Base-by-base conservation (phyloP, 768 basidiomycete genomes). In the Mycena vulgaris region DNA sequence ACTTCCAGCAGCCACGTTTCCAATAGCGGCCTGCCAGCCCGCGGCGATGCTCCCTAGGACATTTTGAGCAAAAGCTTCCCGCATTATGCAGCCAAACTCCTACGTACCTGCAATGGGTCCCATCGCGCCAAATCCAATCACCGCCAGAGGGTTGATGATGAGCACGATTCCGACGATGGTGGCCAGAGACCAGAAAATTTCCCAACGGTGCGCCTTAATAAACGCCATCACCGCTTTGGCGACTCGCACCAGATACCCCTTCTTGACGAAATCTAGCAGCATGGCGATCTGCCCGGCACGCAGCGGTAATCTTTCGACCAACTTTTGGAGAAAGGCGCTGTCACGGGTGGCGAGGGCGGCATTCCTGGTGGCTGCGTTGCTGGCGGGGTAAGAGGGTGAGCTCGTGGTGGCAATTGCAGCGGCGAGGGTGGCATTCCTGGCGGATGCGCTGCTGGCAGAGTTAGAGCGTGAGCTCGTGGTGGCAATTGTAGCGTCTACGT, bases 1-100 rank as follows among this genome's bases (percentile, higher is more conserved):
- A 63, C 63, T 63, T 53, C 63, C 63, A 31, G 63, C 63, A 42
- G 51, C 63, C 49, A 53, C 63, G 39, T 63, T 63, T 42, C 63
- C 63, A 30, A 63, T 63, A 52, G 63, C 13, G 9, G 63, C 63
- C 39, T 63, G 63, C 63, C 63, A 63, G 63, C 17, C 63, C 5
- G 63, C 63, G 51, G 63, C 63, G 63, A 53, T 53, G 52, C 37
- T 21, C 19, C 51, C 63, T 63, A 52, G 59, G 59, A 61, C 25
- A 61, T 61, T 27, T 33, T 45, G 30, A 60, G 56, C 56, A 39
- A 37, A 47, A 48, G 30, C 45, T 21, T 19, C 45, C 28, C 17
- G 42, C 17, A 61, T 58, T 9, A 58, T 61, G 8, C 59, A 61
- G 59, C n/a, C 45, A 48, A 61, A 48, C 35, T 21, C 49, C 17